Base-by-base conservation (phyloP, 2,329 filamentous ascomycete genomes). In the Fusarium proliferatum region DNA sequence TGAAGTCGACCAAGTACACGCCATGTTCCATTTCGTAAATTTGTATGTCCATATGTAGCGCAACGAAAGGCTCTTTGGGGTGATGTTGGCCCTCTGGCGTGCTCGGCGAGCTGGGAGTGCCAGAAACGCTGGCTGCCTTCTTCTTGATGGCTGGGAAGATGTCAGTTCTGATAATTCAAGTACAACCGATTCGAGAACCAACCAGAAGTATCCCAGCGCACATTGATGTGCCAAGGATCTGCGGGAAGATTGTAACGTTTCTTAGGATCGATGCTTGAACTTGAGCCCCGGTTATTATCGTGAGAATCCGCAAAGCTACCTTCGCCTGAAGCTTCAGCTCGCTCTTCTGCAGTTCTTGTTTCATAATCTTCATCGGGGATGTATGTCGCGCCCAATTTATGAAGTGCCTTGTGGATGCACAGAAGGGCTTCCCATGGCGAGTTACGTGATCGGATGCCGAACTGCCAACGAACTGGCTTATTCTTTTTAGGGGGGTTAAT, bases 1-100 rank as follows among this genome's bases (percentile, higher is more conserved):
- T 98, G 87, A 99, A 99, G 82, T 99, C 96, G 55, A 99, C 96
- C 71, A 99, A 92, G 82, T 96, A 98, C 74, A 96, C 96, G 62
- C 94, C 93, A 65, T 91, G 91, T 81, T 98, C 96, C 86, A 98
- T 95, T 80, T 95, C 93, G 83, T 98, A 98, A 58, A 98, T 92
- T 81, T 98, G 96, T 72, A 99, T 98, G 74, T 97, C 95, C 81
- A 99, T 91, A 80, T 97, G 96, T 79, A 98, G 93, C 80, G 93
- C 96, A n/a, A 97, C 91, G 62, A 93, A 93, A 72, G 94, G 90
- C 59, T 83, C 82, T n/a, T 82, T 80, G 10, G 85, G 79, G 61
- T 86, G 84, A 58, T 86, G 84, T 58, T 86, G 79, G 38, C 78
- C 80, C n/a, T 83, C 80, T 5, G 81, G 77, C 34, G 78, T 79